phyloP scores from a whole-genome alignment of 345 rosid genomes.

The Euphorbia pulcherrima region DNA sequence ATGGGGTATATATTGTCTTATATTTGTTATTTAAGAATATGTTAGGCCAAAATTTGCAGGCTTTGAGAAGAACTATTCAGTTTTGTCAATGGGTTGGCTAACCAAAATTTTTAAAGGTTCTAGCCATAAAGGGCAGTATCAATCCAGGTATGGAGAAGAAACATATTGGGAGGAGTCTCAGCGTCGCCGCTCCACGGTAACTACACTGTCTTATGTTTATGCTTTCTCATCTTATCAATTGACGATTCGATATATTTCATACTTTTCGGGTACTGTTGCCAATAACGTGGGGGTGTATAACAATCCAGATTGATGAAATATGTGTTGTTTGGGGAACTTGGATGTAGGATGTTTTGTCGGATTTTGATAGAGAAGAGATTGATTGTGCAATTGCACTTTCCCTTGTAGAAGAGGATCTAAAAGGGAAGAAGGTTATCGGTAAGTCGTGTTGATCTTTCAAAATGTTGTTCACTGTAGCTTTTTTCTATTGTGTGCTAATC shows the following conservation, averaged over 20 bases:
- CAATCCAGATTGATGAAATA: not conserved
- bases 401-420: slow-evolving; percentile 61
- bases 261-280: too few relatives aligned
- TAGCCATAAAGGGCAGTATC: slow-evolving; percentile 46
- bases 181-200: slow-evolving; percentile 65
- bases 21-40: too few relatives aligned
- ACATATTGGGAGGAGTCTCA: slow-evolving; percentile 48
- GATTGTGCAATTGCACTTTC: slow-evolving; percentile 82
- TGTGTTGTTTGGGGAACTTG: slow-evolving; percentile 11
- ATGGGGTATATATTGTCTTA: slow-evolving; percentile 7
- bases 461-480: not conserved
- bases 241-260: not conserved
- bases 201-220: slow-evolving; percentile 4
- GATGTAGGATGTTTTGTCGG: slow-evolving; percentile 70
- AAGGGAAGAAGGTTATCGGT: slow-evolving; percentile 83
- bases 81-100: slow-evolving; percentile 92
- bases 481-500: too few relatives aligned
- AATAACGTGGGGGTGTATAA: too few relatives aligned
- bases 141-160: slow-evolving; percentile 47
- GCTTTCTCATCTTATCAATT: not conserved
- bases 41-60: slow-evolving; percentile 33
- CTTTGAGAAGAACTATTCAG: slow-evolving; percentile 13
- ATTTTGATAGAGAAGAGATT: slow-evolving; percentile 72
- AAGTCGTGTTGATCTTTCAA: slow-evolving; percentile 18
- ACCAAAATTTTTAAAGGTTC: slow-evolving; percentile 71